These are phyloP conservation scores for Botryotinia convoluta DNA, from an alignment of 2,329 filamentous ascomycete species.

Conservation along the genomic window DNA sequence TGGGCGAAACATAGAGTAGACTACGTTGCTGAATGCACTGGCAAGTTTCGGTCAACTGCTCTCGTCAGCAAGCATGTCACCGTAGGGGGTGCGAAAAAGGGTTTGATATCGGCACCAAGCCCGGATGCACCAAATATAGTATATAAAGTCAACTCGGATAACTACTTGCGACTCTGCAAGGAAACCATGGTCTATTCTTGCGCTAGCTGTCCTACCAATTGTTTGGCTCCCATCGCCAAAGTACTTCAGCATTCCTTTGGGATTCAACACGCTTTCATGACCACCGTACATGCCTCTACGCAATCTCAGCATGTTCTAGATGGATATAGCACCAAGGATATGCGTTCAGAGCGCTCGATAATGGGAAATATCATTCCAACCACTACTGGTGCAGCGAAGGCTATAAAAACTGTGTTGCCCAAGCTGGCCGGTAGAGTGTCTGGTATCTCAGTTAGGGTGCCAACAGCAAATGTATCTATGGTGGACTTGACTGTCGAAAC, in stretches of 20 bases:
- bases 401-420: neutral
- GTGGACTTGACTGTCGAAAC: neutral
- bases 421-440: neutral
- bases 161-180: neutral
- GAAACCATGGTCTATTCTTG: neutral
- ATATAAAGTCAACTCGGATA: neutral
- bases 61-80: neutral
- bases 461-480: neutral
- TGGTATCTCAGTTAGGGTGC: neutral
- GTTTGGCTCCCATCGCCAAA: neutral
- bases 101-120: neutral
- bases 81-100: neutral
- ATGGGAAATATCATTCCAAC: neutral
- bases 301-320: neutral
- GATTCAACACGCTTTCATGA: neutral
- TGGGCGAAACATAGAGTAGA: neutral
- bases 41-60: neutral
- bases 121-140: neutral
- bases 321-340: neutral
- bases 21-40: neutral
- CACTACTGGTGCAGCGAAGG: neutral
- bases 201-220: neutral
- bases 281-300: neutral
- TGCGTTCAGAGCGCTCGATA: neutral
- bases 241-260: neutral